A percentile compares a stretch with the other conserved stretches of the same genome.
These are phyloP conservation scores for Aphanoascus verrucosus DNA, from an alignment of 2,329 filamentous ascomycete genomes.

Conservation along the genomic window DNA sequence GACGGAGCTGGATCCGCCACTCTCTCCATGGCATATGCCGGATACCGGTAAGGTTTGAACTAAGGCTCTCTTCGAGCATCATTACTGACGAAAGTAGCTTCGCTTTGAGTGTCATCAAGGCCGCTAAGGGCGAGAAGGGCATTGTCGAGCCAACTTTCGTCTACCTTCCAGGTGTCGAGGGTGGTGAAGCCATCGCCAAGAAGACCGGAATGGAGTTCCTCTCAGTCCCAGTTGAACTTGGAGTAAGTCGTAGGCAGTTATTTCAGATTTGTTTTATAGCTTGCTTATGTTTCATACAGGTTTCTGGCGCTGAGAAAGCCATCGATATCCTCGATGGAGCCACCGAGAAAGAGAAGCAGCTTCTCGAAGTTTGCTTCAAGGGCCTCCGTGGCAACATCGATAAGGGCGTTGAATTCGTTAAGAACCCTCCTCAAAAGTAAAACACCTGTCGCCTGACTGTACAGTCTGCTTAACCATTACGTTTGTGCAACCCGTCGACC, in stretches of 20 bases:
- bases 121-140: conserved; percentile 76
- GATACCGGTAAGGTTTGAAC: conserved; percentile 60
- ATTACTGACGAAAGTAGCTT: conserved; percentile 44
- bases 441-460: conserved; percentile 16
- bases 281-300: conserved; percentile 42
- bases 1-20: conserved; percentile 83
- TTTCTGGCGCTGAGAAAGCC: conserved; percentile 75
- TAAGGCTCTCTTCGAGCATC: conserved; percentile 12
- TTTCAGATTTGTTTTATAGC: conserved; percentile 6
- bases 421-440: conserved; percentile 85
- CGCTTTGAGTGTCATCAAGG: conserved; percentile 86
- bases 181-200: conserved; percentile 76
- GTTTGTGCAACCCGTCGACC: conserved; percentile 12
- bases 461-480: conserved; percentile 5
- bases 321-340: conserved; percentile 65
- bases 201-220: conserved; percentile 83
- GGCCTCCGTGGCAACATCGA: conserved; percentile 86
- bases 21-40: conserved; percentile 89
- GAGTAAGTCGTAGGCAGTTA: conserved; percentile 51
- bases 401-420: conserved; percentile 84
- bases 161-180: conserved; percentile 81
- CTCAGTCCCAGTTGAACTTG: conserved; percentile 90
- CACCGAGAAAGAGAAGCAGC: conserved; percentile 78
- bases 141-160: conserved; percentile 92
- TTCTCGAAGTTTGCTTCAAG: conserved; percentile 63